Evolutionary conservation across 169 alveolate genomes (phyloP).

Genomic region (Plasmodium fragile): DNA sequence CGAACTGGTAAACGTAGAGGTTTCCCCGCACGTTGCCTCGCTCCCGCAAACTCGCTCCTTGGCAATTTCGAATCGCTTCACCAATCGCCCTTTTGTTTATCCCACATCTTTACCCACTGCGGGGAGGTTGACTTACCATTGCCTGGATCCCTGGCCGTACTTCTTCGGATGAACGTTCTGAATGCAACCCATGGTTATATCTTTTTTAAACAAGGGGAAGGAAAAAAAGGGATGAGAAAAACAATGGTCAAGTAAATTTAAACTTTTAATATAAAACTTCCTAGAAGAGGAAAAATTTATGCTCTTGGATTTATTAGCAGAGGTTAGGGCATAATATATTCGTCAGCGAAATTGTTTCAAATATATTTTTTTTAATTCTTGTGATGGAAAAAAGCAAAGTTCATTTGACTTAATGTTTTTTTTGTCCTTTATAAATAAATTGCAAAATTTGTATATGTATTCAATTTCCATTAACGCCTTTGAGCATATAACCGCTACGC

Average conservation of each 20-base stretch:
- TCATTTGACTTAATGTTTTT: not conserved
- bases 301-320: not conserved
- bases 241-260: not conserved
- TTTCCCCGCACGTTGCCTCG: not conserved
- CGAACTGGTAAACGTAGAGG: not conserved
- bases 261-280: not conserved
- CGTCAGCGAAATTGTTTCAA: not conserved
- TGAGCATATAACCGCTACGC: not conserved
- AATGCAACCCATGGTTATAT: conserved; percentile 78
- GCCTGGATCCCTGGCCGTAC: conserved; percentile 86
- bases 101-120: not conserved
- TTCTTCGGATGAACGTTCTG: conserved; percentile 83
- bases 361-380: not conserved
- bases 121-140: conserved; percentile 76
- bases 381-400: not conserved
- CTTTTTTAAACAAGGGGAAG: conserved; percentile 18
- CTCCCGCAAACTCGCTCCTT: not conserved
- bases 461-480: not conserved
- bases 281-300: not conserved
- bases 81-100: not conserved
- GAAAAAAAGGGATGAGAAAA: conserved; percentile 2
- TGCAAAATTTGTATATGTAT: not conserved
- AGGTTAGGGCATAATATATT: not conserved
- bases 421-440: not conserved
- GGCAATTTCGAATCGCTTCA: not conserved